These are phyloP conservation scores for Dothideomycetes sp. DNA, from an alignment of 2,329 filamentous ascomycete genomes.

Conservation along the genomic window DNA sequence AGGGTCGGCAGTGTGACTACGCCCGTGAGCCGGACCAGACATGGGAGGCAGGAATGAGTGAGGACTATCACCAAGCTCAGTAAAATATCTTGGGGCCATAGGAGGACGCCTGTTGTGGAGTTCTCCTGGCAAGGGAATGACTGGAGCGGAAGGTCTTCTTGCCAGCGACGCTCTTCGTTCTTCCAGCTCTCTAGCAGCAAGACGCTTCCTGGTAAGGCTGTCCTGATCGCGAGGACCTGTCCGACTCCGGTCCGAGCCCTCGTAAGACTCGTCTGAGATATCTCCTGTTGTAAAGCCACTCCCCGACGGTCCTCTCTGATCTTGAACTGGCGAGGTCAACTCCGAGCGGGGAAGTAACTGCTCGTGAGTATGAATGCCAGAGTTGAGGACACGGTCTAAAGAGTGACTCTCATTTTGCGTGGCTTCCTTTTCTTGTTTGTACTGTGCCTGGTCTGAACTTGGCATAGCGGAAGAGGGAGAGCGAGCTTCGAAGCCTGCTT, in stretches of 20 bases:
- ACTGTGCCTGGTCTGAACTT: too few relatives aligned
- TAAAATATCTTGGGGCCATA: conserved; percentile 23
- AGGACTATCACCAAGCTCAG: conserved; percentile 33
- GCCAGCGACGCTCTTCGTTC: conserved; percentile 77
- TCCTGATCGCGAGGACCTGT: too few relatives aligned
- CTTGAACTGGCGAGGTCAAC: too few relatives aligned
- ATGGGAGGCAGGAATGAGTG: conserved; percentile 24
- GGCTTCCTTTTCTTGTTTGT: too few relatives aligned
- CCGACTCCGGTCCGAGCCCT: too few relatives aligned
- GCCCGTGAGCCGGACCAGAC: conserved; percentile 28
- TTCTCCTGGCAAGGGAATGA: conserved; percentile 64
- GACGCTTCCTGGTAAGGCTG: conserved; percentile 28
- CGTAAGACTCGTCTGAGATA: too few relatives aligned
- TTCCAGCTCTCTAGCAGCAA: conserved; percentile 69
- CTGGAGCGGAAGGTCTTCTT: conserved; percentile 65
- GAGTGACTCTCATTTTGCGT: too few relatives aligned
- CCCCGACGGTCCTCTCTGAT: too few relatives aligned
- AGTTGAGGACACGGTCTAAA: too few relatives aligned
- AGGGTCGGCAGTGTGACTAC: conserved; percentile 57
- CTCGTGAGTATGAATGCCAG: too few relatives aligned
- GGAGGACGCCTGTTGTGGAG: conserved; percentile 28
- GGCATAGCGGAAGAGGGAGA: conserved; percentile 77
- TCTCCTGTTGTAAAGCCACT: too few relatives aligned
- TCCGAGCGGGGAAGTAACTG: too few relatives aligned
- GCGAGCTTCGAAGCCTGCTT: conserved; percentile 45